These are phyloP conservation scores for Aspergillus hortae DNA, from an alignment of 2,329 filamentous ascomycete species.

Conservation along the genomic window DNA sequence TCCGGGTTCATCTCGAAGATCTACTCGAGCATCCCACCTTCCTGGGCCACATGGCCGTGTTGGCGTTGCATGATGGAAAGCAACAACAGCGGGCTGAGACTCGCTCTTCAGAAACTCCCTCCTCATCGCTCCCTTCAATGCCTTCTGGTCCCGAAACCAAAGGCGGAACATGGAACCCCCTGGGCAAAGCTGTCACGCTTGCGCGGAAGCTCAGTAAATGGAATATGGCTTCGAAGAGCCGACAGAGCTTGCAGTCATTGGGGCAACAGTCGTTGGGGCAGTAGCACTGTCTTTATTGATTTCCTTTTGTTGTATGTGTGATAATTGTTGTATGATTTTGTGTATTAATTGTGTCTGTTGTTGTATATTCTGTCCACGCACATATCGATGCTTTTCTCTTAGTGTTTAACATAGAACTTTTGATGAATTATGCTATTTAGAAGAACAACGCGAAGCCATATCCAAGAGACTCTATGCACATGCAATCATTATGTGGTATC, in stretches of 20 bases:
- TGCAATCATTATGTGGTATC: too few species aligned
- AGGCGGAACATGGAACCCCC: slow-evolving; percentile 17
- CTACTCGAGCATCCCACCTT: slow-evolving; percentile 40
- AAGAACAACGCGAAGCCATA: too few species aligned
- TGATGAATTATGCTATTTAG: background rate
- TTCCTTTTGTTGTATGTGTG: background rate
- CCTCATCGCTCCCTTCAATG: background rate
- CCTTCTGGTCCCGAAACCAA: slow-evolving; percentile 5
- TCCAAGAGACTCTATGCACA: too few species aligned
- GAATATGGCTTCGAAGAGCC: slow-evolving; percentile 20
- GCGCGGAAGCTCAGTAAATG: slow-evolving; percentile 26
- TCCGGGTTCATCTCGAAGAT: slow-evolving; percentile 38
- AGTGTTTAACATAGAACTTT: background rate
- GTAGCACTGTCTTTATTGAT: background rate
- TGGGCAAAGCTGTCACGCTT: slow-evolving; percentile 26
- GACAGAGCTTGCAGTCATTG: slow-evolving; percentile 6
- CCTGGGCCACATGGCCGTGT: slow-evolving; percentile 38
- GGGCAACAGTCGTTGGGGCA: background rate
- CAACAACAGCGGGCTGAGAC: slow-evolving; percentile 13
- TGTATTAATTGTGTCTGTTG: background rate
- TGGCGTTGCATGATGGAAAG: slow-evolving; percentile 27
- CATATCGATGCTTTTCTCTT: background rate
- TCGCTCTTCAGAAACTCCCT: background rate
- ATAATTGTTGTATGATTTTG: background rate
- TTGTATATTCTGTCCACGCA: background rate